These are phyloP conservation scores for Zygoascus biomembranicola DNA, from an alignment of 805 yeast species.

Conservation along the genomic window DNA sequence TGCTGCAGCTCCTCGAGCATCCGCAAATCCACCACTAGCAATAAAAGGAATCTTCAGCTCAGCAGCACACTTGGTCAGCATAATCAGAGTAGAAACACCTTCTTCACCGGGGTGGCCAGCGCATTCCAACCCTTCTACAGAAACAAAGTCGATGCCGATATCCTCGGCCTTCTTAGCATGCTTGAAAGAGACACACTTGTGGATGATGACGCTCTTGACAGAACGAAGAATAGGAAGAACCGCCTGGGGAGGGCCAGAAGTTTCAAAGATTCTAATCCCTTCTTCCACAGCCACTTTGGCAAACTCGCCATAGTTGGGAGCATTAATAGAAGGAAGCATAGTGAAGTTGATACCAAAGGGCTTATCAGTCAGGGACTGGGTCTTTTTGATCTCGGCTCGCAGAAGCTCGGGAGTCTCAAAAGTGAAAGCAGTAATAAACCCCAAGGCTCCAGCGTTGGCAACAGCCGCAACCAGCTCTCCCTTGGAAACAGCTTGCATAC, in stretches of 20 bases:
- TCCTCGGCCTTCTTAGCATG: conserved; percentile 27
- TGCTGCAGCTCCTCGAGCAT: conserved; percentile 28
- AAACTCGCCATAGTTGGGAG: conserved; percentile 26
- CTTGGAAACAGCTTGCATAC: conserved; percentile 25
- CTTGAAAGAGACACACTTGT: conserved; percentile 24
- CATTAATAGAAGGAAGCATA: conserved; percentile 25
- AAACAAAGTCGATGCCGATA: conserved; percentile 26
- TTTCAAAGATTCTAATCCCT: conserved; percentile 27
- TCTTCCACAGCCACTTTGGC: conserved; percentile 27
- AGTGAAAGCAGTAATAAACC: conserved; percentile 25
- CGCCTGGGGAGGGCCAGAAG: conserved; percentile 28
- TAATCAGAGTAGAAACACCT: conserved; percentile 22
- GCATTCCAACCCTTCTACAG: conserved; percentile 29
- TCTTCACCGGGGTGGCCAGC: conserved; percentile 33
- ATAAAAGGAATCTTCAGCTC: conserved; percentile 24
- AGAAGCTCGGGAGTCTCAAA: conserved; percentile 25
- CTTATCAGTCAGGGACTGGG: conserved; percentile 18
- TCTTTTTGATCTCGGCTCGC: conserved; percentile 22
- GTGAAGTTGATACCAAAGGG: conserved; percentile 29
- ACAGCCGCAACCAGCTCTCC: conserved; percentile 26
- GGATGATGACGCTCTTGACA: conserved; percentile 20
- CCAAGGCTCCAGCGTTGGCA: conserved; percentile 28
- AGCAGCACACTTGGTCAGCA: conserved; percentile 23
- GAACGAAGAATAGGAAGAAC: conserved; percentile 19
- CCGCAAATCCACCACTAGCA: conserved; percentile 29